Evolutionary conservation across 2,329 filamentous ascomycete species (phyloP).

Genomic region (Paecilomyces variotii): DNA sequence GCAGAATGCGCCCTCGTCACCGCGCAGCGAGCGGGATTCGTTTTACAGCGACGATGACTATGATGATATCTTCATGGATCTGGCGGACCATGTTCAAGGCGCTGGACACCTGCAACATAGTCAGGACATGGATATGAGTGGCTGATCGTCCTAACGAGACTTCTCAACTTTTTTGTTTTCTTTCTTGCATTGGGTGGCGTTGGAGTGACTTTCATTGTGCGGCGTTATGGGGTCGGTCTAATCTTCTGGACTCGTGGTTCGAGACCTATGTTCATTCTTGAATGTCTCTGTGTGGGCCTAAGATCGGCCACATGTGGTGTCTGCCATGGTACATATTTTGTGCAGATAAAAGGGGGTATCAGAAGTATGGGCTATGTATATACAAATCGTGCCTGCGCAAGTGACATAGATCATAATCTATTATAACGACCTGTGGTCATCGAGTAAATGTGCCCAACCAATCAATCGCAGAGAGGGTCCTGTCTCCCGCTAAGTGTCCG

Average conservation of each 20-base stretch:
- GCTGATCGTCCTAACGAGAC: conserved; percentile 3
- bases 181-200: conserved; percentile 4
- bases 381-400: neutral
- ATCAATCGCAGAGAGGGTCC: neutral
- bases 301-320: neutral
- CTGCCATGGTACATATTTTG: neutral
- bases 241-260: neutral
- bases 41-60: conserved; percentile 50
- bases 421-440: neutral
- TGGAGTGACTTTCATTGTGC: neutral
- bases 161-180: neutral
- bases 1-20: neutral
- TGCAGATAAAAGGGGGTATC: conserved; percentile 11
- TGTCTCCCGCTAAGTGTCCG: neutral
- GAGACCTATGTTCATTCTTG: neutral
- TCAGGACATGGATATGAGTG: conserved; percentile 32
- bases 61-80: conserved; percentile 57
- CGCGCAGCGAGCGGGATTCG: conserved; percentile 8
- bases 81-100: conserved; percentile 43
- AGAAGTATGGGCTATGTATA: neutral
- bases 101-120: conserved; percentile 8
- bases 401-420: conserved; percentile 3
- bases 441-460: neutral
- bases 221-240: conserved; percentile 1
- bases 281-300: neutral